Evolutionary conservation across 2,329 filamentous ascomycete species (phyloP).

Genomic region (Pseudogymnoascus sp.): DNA sequence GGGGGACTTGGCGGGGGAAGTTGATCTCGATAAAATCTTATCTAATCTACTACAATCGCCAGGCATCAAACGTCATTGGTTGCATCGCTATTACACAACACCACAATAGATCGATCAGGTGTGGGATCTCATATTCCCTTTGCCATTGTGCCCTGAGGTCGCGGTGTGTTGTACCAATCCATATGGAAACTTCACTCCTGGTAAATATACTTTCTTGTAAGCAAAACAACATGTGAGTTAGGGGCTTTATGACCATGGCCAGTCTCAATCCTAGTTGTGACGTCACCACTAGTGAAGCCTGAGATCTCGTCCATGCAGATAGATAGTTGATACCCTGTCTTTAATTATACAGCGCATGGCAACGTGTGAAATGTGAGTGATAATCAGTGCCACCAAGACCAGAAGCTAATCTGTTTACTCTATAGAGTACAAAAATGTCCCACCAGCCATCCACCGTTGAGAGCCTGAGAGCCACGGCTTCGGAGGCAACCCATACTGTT

Average conservation of each 20-base stretch:
- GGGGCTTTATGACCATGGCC: not conserved
- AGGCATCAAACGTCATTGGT: not conserved
- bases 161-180: not conserved
- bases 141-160: not conserved
- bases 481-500: conserved; percentile 15
- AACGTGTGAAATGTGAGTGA: not conserved
- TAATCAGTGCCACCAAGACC: not conserved
- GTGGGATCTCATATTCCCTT: not conserved
- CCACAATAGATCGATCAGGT: not conserved
- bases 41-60: not conserved
- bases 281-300: not conserved
- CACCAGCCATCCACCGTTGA: conserved; percentile 21
- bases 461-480: conserved; percentile 17
- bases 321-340: not conserved
- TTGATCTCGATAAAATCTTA: not conserved
- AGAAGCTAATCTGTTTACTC: not conserved
- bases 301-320: not conserved
- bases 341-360: not conserved
- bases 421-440: conserved; percentile 18
- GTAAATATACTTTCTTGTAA: not conserved
- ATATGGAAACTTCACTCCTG: not conserved
- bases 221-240: not conserved
- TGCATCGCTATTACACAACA: not conserved
- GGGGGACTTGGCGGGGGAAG: not conserved
- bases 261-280: not conserved